Percentiles rank a stretch among this genome's conserved stretches.
Evolutionary conservation across 805 yeast species (phyloP).

Genomic region (Lachancea nothofagi): DNA sequence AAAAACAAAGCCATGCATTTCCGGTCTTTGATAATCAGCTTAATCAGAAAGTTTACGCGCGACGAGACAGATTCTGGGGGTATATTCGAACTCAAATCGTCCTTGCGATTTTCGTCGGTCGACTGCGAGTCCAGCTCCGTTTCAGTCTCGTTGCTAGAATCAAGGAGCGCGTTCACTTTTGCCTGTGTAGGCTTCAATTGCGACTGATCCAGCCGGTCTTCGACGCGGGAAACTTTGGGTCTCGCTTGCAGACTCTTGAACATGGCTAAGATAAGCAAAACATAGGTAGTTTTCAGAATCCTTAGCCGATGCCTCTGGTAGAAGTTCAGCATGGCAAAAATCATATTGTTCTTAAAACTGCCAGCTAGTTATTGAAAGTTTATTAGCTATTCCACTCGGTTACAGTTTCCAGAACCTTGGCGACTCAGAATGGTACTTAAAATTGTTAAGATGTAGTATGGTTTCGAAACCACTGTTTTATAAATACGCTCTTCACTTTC

Average conservation of each 20-base stretch:
- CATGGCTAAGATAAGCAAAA: slow-evolving; percentile 24
- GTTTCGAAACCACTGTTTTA: no score
- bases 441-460: no score
- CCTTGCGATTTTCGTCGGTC: background rate
- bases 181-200: background rate
- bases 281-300: slow-evolving; percentile 27
- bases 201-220: background rate
- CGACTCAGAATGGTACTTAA: no score
- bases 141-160: background rate
- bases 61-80: background rate
- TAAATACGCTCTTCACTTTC: no score
- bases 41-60: slow-evolving; percentile 20
- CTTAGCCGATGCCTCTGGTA: slow-evolving; percentile 26
- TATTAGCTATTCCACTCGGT: background rate
- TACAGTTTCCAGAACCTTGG: background rate
- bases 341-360: background rate
- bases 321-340: slow-evolving; percentile 11
- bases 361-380: background rate
- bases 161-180: slow-evolving; percentile 4
- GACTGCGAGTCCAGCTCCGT: slow-evolving; percentile 4
- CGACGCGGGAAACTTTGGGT: slow-evolving; percentile 2
- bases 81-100: background rate
- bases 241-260: slow-evolving; percentile 10
- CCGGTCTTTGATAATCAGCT: slow-evolving; percentile 24
- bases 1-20: slow-evolving; percentile 33